These are phyloP conservation scores for Pisolithus orientalis DNA, from an alignment of 768 basidiomycete genomes.

Conservation along the genomic window DNA sequence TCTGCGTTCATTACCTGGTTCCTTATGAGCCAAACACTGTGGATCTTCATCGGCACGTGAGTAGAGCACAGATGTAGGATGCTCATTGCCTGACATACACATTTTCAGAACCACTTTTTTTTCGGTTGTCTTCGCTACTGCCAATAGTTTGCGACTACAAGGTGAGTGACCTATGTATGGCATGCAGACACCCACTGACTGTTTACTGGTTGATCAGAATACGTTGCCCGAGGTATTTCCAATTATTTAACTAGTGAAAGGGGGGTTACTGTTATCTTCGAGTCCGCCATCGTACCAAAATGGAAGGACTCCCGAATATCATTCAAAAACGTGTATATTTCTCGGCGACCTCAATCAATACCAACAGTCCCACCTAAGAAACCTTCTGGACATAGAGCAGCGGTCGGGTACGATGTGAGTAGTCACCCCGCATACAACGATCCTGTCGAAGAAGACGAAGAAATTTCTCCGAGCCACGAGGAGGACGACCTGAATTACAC, in stretches of 20 bases:
- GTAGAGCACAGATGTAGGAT: not conserved
- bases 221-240: constrained; percentile 81
- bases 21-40: constrained; percentile 89
- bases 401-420: constrained; percentile 69
- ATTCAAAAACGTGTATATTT: constrained; percentile 95
- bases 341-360: constrained; percentile 54
- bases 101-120: constrained; percentile 81
- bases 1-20: constrained; percentile 97
- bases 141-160: constrained; percentile 84
- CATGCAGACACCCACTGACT: not conserved
- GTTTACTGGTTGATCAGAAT: constrained; percentile 41
- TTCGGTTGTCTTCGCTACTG: constrained; percentile 83
- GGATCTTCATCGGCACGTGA: constrained; percentile 84
- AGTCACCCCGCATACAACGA: constrained; percentile 68
- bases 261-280: constrained; percentile 91
- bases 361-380: constrained; percentile 10
- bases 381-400: constrained; percentile 44
- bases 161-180: constrained; percentile 36
- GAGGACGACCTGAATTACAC: constrained; percentile 70
- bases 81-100: constrained; percentile 2
- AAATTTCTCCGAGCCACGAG: constrained; percentile 19
- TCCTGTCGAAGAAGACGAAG: constrained; percentile 55
- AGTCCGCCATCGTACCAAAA: constrained; percentile 95
- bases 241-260: constrained; percentile 92
- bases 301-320: constrained; percentile 96